These are phyloP conservation scores for Tricholoma sp. DNA, from an alignment of 768 basidiomycete genomes.

Conservation along the genomic window DNA sequence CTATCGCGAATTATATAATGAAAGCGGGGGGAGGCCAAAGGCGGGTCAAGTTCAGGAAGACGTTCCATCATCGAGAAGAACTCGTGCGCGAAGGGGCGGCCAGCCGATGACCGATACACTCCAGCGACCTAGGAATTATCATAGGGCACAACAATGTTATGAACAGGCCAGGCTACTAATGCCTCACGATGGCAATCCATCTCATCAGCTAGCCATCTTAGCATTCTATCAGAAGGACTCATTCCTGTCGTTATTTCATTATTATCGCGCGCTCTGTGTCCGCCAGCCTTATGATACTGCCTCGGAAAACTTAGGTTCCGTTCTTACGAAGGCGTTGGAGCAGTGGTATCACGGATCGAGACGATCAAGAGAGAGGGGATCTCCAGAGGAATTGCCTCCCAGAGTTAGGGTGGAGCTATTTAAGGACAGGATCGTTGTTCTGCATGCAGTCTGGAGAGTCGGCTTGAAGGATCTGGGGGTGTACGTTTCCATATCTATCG, in stretches of 20 bases:
- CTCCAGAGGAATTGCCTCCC: constrained; percentile 34
- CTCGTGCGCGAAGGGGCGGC: constrained; percentile 46
- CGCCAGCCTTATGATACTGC: constrained; percentile 84
- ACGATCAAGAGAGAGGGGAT: constrained; percentile 22
- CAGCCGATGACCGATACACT: constrained; percentile 38
- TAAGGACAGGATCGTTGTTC: constrained; percentile 67
- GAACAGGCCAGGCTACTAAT: constrained; percentile 77
- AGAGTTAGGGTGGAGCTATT: constrained; percentile 55
- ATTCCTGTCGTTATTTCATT: constrained; percentile 78
- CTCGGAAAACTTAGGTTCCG: constrained; percentile 74
- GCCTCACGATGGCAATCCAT: constrained; percentile 90
- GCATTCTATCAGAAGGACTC: constrained; percentile 79
- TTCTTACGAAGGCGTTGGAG: constrained; percentile 64
- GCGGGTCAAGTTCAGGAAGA: constrained; percentile 61
- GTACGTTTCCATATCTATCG: constrained; percentile 34
- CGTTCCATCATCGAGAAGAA: constrained; percentile 30
- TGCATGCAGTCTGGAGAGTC: constrained; percentile 73
- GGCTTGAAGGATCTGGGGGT: constrained; percentile 49
- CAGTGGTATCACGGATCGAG: constrained; percentile 41
- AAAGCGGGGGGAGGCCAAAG: constrained; percentile 56
- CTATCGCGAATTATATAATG: constrained; percentile 88
- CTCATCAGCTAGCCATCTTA: constrained; percentile 93
- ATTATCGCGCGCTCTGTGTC: constrained; percentile 89
- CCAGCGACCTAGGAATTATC: constrained; percentile 62
- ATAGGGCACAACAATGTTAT: constrained; percentile 76